Evolutionary conservation across 345 rosid genomes (phyloP).

Genomic region (Eucalyptus virginea): DNA sequence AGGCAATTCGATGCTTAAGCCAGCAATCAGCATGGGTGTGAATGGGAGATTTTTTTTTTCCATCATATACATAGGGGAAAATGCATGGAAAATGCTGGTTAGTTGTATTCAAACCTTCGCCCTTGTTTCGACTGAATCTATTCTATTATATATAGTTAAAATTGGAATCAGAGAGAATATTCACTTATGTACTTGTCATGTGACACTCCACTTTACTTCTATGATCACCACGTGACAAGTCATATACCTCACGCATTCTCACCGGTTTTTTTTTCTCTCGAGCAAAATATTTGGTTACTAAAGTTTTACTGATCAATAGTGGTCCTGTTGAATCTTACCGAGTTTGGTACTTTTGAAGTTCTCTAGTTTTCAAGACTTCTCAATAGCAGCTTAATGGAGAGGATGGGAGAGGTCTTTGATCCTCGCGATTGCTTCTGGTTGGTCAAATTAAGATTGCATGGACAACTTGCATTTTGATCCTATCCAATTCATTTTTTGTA

Average conservation of each 20-base stretch:
- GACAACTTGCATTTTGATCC: neutral
- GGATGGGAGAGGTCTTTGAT: neutral
- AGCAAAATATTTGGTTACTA: neutral
- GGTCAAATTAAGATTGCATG: neutral
- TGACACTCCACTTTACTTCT: neutral
- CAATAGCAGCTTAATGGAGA: neutral
- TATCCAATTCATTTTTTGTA: neutral
- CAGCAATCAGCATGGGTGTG: neutral
- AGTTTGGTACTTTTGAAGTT: neutral
- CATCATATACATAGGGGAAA: neutral
- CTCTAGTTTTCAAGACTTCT: neutral
- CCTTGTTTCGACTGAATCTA: neutral
- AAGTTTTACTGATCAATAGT: neutral
- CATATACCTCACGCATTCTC: neutral
- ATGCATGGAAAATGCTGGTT: neutral
- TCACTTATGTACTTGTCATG: neutral
- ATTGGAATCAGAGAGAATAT: neutral
- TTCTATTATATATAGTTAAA: neutral
- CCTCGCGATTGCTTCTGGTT: neutral
- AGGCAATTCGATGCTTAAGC: neutral
- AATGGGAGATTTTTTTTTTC: neutral
- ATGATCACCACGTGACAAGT: neutral
- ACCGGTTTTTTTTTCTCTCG: accelerated
- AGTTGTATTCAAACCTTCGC: neutral
- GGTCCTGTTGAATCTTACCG: neutral